Evolutionary conservation across 768 basidiomycete genomes (phyloP).

Genomic region (Tulasnella sp.): DNA sequence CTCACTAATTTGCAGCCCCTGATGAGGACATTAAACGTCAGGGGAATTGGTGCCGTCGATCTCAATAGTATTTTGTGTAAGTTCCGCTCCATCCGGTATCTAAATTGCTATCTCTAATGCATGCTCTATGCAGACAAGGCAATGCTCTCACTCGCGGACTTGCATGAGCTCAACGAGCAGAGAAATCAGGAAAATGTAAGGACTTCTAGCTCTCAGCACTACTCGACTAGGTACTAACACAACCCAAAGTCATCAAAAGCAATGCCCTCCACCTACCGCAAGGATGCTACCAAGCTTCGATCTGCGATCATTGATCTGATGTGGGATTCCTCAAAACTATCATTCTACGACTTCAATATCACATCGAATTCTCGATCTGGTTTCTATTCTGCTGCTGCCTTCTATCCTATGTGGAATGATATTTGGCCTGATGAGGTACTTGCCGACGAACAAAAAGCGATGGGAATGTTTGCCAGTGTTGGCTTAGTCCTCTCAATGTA

Average conservation of each 20-base stretch:
- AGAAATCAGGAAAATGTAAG: not conserved
- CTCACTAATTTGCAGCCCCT: conserved; percentile 37
- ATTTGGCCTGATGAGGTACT: conserved; percentile 67
- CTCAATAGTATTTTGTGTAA: conserved; percentile 76
- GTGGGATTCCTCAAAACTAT: conserved; percentile 70
- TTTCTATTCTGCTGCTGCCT: conserved; percentile 62
- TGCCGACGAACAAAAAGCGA: conserved; percentile 42
- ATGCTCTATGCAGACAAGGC: conserved; percentile 35
- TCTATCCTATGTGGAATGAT: conserved; percentile 77
- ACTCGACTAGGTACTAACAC: not conserved
- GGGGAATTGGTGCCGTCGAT: conserved; percentile 55
- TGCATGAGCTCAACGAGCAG: conserved; percentile 32
- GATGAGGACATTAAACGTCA: conserved; percentile 58
- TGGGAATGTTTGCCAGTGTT: conserved; percentile 58
- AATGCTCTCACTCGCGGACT: conserved; percentile 37
- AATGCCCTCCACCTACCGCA: conserved; percentile 37
- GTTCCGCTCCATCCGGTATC: conserved; percentile 22
- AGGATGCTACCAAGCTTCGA: conserved; percentile 44
- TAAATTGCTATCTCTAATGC: not conserved
- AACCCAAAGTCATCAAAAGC: not conserved
- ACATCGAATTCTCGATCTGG: conserved; percentile 49
- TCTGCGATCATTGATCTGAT: conserved; percentile 69
- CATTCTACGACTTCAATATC: conserved; percentile 84
- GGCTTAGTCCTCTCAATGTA: conserved; percentile 70
- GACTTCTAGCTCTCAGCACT: not conserved